phyloP scores from a whole-genome alignment of 2,329 filamentous ascomycete species.

The Aspergillus neoniger region DNA sequence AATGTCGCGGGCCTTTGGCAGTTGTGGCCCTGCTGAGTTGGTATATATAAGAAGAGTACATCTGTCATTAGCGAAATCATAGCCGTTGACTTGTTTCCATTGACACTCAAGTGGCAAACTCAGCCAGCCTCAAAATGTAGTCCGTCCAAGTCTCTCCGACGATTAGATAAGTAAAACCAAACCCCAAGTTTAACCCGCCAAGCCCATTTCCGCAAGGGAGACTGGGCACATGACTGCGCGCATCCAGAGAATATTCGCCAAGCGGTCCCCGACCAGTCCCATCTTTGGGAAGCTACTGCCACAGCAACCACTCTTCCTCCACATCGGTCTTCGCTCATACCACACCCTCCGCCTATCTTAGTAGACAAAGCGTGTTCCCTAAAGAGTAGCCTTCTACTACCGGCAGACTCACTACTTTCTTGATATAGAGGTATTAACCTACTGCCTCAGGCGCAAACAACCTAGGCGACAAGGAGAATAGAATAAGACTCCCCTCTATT shows the following conservation, averaged over 20 bases:
- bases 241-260: not conserved
- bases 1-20: not conserved
- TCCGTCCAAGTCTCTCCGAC: too few relatives aligned
- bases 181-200: not conserved
- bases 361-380: too few relatives aligned
- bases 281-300: not conserved
- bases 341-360: too few relatives aligned
- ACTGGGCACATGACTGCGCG: not conserved
- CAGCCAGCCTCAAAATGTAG: not conserved
- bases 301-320: too few relatives aligned
- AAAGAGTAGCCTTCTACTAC: too few relatives aligned
- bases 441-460: too few relatives aligned
- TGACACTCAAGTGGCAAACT: not conserved
- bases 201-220: not conserved
- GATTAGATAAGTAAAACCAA: too few relatives aligned
- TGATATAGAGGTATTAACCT: too few relatives aligned
- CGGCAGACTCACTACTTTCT: too few relatives aligned
- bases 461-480: too few relatives aligned
- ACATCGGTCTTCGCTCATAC: too few relatives aligned
- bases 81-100: not conserved
- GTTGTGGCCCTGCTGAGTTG: not conserved
- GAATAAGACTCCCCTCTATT: too few relatives aligned
- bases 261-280: not conserved
- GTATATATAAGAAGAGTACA: slow-evolving; percentile 2
- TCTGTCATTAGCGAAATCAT: slow-evolving; percentile 8